phyloP scores from a whole-genome alignment of 176 grass and related monocot genomes.

The Aegilops tauschii region DNA sequence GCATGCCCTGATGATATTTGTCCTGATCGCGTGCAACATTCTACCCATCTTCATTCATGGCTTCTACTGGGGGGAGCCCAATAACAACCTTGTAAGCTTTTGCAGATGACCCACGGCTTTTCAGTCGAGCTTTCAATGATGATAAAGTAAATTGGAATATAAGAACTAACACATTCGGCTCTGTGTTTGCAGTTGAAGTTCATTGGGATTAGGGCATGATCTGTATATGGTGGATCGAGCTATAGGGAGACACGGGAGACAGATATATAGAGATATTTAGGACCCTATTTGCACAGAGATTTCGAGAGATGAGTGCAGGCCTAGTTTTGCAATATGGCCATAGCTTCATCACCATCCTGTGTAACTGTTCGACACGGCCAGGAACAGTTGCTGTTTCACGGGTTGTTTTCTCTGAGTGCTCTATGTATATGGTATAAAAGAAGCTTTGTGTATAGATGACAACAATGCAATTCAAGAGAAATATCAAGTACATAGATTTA shows the following conservation, averaged over 20 bases:
- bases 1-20: slow-evolving; percentile 78
- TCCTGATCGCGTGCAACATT: slow-evolving; percentile 86
- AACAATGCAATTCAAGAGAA: neutral
- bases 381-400: slow-evolving; percentile 16
- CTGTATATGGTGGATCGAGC: neutral
- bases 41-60: slow-evolving; percentile 83
- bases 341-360: slow-evolving; percentile 22
- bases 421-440: slow-evolving; percentile 40
- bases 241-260: neutral
- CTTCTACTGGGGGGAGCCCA: slow-evolving; percentile 82
- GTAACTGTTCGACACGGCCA: neutral
- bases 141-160: neutral
- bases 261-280: slow-evolving; percentile 15
- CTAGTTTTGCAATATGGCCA: slow-evolving; percentile 47
- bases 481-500: slow-evolving; percentile 25
- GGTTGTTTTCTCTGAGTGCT: slow-evolving; percentile 32
- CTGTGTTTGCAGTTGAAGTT: slow-evolving; percentile 47
- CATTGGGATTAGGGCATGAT: slow-evolving; percentile 46
- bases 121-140: neutral
- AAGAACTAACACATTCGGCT: neutral
- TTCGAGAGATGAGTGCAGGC: slow-evolving; percentile 25
- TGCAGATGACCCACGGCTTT: neutral
- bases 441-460: slow-evolving; percentile 41
- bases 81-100: slow-evolving; percentile 78
- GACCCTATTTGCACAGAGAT: slow-evolving; percentile 16